Evolutionary conservation across 257 asterid genomes (phyloP).

Genomic region (Solanum gracilifrons): DNA sequence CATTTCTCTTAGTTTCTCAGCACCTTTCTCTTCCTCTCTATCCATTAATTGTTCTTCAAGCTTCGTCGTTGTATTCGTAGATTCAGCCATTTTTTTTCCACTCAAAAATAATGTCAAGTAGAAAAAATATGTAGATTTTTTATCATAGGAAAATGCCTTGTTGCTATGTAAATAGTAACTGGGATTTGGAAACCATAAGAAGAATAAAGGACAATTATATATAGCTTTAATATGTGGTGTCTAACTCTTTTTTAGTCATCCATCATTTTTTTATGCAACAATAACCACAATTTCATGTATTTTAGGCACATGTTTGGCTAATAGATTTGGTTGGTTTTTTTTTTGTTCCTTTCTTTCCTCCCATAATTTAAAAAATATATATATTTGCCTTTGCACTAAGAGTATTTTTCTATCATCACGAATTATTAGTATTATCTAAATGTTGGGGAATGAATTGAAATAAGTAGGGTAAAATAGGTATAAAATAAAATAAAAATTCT

Average conservation of each 20-base stretch:
- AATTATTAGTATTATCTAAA: neutral
- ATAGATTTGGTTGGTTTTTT: neutral
- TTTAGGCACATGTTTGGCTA: neutral
- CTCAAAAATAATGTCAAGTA: neutral
- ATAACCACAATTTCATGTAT: neutral
- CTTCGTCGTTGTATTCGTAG: neutral
- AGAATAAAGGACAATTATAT: neutral
- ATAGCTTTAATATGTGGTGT: neutral
- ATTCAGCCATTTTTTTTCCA: conserved; percentile 10
- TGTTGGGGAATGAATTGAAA: neutral
- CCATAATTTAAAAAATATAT: too few species aligned
- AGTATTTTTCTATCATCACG: too few species aligned
- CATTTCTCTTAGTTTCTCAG: neutral
- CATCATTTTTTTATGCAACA: neutral
- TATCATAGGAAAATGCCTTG: neutral
- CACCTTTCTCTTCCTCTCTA: neutral
- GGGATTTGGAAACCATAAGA: neutral
- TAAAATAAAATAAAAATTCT: neutral
- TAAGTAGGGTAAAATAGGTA: neutral
- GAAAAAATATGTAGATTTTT: neutral
- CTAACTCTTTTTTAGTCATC: neutral
- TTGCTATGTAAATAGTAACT: neutral
- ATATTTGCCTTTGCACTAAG: too few species aligned
- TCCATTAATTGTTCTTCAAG: neutral
- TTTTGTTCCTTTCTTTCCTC: neutral